A percentile compares a stretch with the other conserved stretches of the same genome.
Evolutionary conservation across 208 protist species (phyloP).

Genomic region (Trichomonas tenax): DNA sequence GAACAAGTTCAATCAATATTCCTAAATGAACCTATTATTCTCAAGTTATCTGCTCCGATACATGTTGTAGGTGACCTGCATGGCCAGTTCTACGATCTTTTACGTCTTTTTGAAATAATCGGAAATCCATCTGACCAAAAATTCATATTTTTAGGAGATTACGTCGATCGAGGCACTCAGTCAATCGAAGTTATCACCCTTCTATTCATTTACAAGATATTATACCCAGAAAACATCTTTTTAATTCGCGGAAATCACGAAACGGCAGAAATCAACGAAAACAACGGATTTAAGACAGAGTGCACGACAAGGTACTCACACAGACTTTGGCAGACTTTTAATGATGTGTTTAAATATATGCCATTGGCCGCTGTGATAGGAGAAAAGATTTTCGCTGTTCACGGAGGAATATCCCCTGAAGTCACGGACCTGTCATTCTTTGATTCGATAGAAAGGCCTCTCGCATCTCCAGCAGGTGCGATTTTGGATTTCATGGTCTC

Average conservation of each 20-base stretch:
- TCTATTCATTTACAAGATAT: neutral
- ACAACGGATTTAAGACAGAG: neutral
- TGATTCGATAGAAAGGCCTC: constrained; percentile 76
- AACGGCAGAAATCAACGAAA: neutral
- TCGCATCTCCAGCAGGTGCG: constrained; percentile 89
- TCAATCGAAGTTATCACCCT: neutral
- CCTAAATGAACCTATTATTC: neutral
- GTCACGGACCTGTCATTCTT: constrained; percentile 61
- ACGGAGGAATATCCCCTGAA: constrained; percentile 43
- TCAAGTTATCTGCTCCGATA: neutral
- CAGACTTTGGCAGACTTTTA: neutral
- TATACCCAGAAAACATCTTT: neutral
- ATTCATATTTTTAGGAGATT: constrained; percentile 21
- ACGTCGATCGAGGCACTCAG: neutral
- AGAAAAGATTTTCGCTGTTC: constrained; percentile 57
- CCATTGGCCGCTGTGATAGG: neutral
- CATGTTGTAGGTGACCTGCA: neutral
- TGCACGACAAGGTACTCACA: neutral
- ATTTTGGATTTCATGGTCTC: constrained; percentile 97
- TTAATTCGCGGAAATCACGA: no score
- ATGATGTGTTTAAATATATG: neutral
- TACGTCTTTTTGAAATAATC: neutral
- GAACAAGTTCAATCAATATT: constrained; percentile 40
- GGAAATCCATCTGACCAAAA: neutral
- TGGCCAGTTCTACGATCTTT: neutral